Conservation (phyloP, 345 rosid species). For the Citrus unshiu region DNA sequence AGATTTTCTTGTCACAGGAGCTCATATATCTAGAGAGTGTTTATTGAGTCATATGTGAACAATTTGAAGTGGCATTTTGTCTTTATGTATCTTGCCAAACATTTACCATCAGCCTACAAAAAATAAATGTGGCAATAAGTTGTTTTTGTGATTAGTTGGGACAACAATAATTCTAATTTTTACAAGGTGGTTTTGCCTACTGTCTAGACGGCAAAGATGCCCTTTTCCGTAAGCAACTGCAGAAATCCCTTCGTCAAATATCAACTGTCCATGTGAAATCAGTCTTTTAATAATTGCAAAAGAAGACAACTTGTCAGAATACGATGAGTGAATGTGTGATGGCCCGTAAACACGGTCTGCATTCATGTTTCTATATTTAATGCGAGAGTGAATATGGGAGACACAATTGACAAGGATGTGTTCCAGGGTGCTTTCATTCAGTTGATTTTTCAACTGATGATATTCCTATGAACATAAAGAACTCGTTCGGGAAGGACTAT, state of each 20-base stretch:
- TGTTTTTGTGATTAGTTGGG: background rate
- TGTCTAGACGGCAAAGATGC: background rate
- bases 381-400: slow-evolving; percentile 16
- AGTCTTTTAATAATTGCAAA: background rate
- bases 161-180: background rate
- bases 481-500: background rate
- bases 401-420: slow-evolving; percentile 20
- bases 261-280: background rate
- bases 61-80: background rate
- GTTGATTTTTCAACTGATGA: background rate
- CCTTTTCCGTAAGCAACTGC: background rate
- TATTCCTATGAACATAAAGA: background rate
- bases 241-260: background rate
- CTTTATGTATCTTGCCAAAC: background rate
- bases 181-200: background rate
- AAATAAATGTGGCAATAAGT: background rate
- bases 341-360: background rate
- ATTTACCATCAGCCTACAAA: background rate
- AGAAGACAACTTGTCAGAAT: slow-evolving; percentile 5
- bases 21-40: background rate
- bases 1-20: background rate
- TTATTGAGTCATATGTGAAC: background rate
- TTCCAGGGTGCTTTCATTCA: background rate
- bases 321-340: slow-evolving; percentile 1
- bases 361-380: slow-evolving; percentile 10